Conservation (phyloP, 495 filamentous ascomycete species). For the Bombardia bombarda region DNA sequence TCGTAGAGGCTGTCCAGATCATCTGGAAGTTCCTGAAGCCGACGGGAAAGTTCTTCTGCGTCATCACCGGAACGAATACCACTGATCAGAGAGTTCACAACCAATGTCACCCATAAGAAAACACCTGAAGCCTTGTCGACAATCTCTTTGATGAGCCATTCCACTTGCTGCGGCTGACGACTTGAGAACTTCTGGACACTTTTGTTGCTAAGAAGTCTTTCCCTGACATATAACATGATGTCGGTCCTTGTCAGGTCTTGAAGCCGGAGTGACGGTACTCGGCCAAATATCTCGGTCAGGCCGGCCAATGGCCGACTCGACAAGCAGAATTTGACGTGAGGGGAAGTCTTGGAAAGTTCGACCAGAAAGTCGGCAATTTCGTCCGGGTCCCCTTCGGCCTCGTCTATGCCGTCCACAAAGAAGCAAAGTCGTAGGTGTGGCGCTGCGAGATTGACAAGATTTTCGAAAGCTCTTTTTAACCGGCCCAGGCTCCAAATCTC, state of each 20-base stretch:
- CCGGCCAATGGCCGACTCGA: conserved; percentile 6
- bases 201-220: background rate
- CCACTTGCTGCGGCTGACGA: background rate
- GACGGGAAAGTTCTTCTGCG: background rate
- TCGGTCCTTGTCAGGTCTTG: conserved; percentile 12
- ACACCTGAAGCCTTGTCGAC: background rate
- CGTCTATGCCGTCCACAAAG: conserved; percentile 10
- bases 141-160: background rate
- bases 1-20: background rate
- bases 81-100: background rate
- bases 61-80: background rate
- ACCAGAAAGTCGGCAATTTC: conserved; percentile 6
- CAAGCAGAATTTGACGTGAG: conserved; percentile 11
- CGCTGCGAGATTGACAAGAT: background rate
- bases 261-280: conserved; percentile 3
- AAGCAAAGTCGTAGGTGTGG: background rate
- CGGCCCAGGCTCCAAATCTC: background rate
- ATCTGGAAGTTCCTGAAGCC: background rate
- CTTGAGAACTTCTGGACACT: background rate
- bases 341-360: background rate
- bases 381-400: conserved; percentile 2
- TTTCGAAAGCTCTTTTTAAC: background rate
- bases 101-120: conserved; percentile 2
- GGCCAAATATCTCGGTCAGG: background rate
- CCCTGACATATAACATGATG: conserved; percentile 2